Evolutionary conservation across 306 rosid species (phyloP).

Genomic region (Lotus japonicus): DNA sequence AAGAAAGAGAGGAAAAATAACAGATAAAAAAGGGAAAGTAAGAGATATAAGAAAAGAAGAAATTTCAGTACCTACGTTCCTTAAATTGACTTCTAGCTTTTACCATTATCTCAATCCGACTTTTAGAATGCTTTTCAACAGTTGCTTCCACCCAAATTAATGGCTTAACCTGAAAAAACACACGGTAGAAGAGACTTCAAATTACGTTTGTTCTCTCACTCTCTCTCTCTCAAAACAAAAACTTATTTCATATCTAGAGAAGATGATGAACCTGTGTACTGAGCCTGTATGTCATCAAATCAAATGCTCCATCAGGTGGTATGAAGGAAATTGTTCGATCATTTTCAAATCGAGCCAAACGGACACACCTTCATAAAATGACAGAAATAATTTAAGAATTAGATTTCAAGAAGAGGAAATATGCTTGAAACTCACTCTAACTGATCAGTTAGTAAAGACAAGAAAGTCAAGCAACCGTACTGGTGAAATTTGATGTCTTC

Average conservation of each 20-base stretch:
- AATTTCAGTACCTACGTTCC: slow-evolving; percentile 80
- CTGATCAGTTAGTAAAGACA: slow-evolving; percentile 14
- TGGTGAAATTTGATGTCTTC: slow-evolving; percentile 99
- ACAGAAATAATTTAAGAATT: slow-evolving; percentile 22
- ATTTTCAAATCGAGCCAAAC: slow-evolving; percentile 97
- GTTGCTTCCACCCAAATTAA: slow-evolving; percentile 96
- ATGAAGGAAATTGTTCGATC: slow-evolving; percentile 94
- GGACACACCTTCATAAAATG: slow-evolving; percentile 78
- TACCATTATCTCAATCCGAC: slow-evolving; percentile 88
- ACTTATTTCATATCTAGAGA: slow-evolving; percentile 15
- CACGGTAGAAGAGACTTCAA: background rate
- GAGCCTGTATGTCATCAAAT: slow-evolving; percentile 95
- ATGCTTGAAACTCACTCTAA: background rate
- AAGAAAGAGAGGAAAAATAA: background rate
- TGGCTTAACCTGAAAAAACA: slow-evolving; percentile 75
- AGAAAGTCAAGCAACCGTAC: slow-evolving; percentile 47
- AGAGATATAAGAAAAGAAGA: background rate
- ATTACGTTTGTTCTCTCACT: background rate
- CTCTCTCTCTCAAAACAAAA: slow-evolving; percentile 14
- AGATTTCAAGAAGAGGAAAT: slow-evolving; percentile 12
- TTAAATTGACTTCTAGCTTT: slow-evolving; percentile 97
- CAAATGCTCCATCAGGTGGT: slow-evolving; percentile 97
- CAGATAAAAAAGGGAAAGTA: background rate
- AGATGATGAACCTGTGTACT: slow-evolving; percentile 72
- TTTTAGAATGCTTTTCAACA: slow-evolving; percentile 93